Evolutionary conservation across 2,329 filamentous ascomycete genomes (phyloP), one percentile per base, ranked within the genome.

Genomic region (Tolypocladium amazonense): DNA sequence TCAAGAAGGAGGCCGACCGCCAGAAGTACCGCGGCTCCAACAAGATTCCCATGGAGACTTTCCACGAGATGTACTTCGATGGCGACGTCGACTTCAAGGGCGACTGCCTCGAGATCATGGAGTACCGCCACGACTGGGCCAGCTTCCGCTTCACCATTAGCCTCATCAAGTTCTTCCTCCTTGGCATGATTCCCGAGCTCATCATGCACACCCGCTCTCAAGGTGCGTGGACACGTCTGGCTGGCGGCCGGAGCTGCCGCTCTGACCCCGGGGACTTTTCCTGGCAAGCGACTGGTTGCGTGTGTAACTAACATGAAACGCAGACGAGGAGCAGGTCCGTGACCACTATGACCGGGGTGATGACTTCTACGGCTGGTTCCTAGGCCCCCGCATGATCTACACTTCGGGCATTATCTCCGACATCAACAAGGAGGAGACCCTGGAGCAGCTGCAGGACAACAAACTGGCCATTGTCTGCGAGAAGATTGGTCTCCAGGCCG

Each of bases 291-390:
- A 7, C 0, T 20, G 18, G 8, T 53, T 11, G 50, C 14, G 3
- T 2, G 27, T 30, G n/a, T 35, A 18, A n/a, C 27, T 53, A 15
- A 53, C 50, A 18, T 27, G 2, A 12, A 33, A 33, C 27, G 50
- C 52, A 72, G 72, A 97, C 68, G 92, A 97, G 83, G 93, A 97
- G 76, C 94, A 97, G 79, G 92, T 97, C 60, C 91, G 92, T 72
- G 91, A 92, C 75, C 92, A 97, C 80, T 99, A 99, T 77, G 94
- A 97, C 82, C 88, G 92, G 65, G 94, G 94, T 71, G 92, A 99
- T 74, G 94, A 97, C 77, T 96, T 97, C 79, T 99, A 99, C 81
- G 88, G 86, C 73, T 99, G 92, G 92, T 97, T 97, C 83, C 85
- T 97, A 64, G 94, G 94, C 63, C 93, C 93, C 61, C 92, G 93